These are phyloP conservation scores for Huiozyma naganishii DNA, from an alignment of 805 yeast genomes.

Conservation along the genomic window DNA sequence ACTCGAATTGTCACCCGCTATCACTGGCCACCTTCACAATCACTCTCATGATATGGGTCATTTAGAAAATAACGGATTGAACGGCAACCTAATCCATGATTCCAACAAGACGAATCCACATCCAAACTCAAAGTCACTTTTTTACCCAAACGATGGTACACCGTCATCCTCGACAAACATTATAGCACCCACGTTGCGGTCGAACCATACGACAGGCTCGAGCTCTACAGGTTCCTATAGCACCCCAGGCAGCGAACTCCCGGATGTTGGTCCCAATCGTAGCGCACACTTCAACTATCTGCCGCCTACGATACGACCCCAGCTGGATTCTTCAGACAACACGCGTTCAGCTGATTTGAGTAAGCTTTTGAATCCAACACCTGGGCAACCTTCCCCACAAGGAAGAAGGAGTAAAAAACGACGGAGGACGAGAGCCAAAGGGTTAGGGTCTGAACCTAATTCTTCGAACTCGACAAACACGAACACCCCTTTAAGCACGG, in stretches of 20 bases:
- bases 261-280: constrained; percentile 45
- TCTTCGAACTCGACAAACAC: neutral
- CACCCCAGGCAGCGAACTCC: constrained; percentile 17
- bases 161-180: neutral
- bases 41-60: neutral
- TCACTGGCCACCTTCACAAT: neutral
- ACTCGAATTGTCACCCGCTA: constrained; percentile 8
- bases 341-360: constrained; percentile 36
- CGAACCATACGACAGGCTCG: constrained; percentile 1
- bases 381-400: neutral
- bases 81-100: neutral
- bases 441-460: neutral
- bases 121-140: neutral
- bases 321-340: constrained; percentile 48
- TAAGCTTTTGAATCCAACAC: constrained; percentile 33
- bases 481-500: neutral
- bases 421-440: constrained; percentile 4
- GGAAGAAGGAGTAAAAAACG: constrained; percentile 3
- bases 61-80: neutral
- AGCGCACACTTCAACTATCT: constrained; percentile 64
- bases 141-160: neutral
- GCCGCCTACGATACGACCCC: constrained; percentile 68
- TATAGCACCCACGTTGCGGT: too few relatives aligned
- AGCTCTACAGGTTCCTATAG: constrained; percentile 15
- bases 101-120: neutral